These are phyloP conservation scores for Torulaspora gathmanii DNA, from an alignment of 805 yeast genomes.

Conservation along the genomic window DNA sequence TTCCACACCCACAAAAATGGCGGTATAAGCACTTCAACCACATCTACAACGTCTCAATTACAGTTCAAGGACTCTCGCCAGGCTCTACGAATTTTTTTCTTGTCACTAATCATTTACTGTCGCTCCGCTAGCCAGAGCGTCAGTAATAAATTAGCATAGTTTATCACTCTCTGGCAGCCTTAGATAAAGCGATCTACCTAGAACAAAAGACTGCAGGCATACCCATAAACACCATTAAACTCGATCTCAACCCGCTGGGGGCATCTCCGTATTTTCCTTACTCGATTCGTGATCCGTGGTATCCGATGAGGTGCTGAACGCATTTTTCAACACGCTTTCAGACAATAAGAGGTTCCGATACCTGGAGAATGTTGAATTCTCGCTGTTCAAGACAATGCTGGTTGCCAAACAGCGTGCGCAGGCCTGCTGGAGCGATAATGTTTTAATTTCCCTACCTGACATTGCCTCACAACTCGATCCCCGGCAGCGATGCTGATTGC, in stretches of 20 bases:
- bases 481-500: no score
- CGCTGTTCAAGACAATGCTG: not conserved
- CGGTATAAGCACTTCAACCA: not conserved
- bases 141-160: not conserved
- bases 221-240: not conserved
- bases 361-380: not conserved
- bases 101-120: not conserved
- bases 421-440: no score
- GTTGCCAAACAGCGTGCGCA: not conserved
- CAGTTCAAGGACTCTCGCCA: not conserved
- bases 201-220: not conserved
- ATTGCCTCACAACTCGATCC: not conserved
- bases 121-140: not conserved
- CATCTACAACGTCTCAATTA: not conserved
- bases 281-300: not conserved
- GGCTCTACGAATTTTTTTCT: not conserved
- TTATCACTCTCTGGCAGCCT: not conserved
- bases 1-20: no score
- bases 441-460: not conserved
- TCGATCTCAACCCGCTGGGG: not conserved
- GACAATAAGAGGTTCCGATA: conserved; percentile 3
- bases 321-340: conserved; percentile 4
- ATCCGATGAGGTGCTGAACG: conserved; percentile 1
- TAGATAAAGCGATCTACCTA: not conserved
- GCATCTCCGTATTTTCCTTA: not conserved